These are phyloP conservation scores for Acacia pycnantha DNA, from an alignment of 331 rosid species.

Conservation along the genomic window DNA sequence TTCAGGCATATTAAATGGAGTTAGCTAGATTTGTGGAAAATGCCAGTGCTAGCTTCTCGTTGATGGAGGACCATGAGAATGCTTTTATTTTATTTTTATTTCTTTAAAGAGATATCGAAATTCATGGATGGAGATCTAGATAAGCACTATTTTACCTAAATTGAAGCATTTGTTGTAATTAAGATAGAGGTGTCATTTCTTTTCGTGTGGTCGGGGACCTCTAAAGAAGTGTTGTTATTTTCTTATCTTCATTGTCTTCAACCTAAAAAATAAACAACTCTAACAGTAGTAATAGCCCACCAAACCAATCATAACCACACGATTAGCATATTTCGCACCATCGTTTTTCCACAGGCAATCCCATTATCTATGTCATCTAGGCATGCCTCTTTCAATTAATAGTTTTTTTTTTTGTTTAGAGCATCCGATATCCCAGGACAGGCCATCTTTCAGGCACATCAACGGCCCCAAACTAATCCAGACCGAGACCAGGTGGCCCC, in stretches of 20 bases:
- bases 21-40: not conserved
- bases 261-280: not conserved
- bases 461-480: no score
- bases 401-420: no score
- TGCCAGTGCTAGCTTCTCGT: not conserved
- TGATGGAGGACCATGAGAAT: not conserved
- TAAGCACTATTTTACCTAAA: slow-evolving; percentile 8
- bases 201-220: slow-evolving; percentile 24
- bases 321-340: slow-evolving; percentile 27
- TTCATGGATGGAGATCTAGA: not conserved
- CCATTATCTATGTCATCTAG: slow-evolving; percentile 20
- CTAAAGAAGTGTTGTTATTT: slow-evolving; percentile 21
- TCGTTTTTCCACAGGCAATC: slow-evolving; percentile 39
- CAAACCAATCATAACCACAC: slow-evolving; percentile 28
- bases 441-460: no score
- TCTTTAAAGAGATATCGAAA: not conserved
- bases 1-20: not conserved
- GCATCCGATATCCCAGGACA: no score
- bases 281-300: slow-evolving; percentile 1
- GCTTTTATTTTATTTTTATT: not conserved
- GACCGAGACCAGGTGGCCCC: no score
- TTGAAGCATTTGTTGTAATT: not conserved
- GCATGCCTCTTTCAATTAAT: not conserved
- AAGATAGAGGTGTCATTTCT: slow-evolving; percentile 9
- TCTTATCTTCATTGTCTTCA: slow-evolving; percentile 25